Conservation (phyloP, 768 basidiomycete genomes). For the Xerocomellus dryophilus region DNA sequence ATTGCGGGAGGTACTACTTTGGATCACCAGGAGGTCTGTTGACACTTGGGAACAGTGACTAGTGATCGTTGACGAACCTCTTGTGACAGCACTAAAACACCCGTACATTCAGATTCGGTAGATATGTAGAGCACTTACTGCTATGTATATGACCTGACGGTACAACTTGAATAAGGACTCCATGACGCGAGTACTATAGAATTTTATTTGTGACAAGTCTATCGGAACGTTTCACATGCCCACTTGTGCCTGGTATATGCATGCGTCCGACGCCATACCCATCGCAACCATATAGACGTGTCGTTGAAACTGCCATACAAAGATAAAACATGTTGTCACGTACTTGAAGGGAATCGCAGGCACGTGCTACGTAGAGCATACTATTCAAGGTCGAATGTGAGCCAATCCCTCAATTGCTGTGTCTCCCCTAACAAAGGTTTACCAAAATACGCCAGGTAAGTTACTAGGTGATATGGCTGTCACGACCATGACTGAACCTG, state of each 20-base stretch:
- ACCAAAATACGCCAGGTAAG: background rate
- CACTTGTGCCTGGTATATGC: background rate
- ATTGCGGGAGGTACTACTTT: background rate
- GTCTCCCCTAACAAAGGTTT: background rate
- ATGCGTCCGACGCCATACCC: background rate
- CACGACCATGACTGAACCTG: background rate
- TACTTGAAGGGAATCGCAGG: background rate
- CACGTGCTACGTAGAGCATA: too few species aligned
- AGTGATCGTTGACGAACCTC: background rate
- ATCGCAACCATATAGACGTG: background rate
- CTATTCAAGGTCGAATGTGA: background rate
- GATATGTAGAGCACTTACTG: too few species aligned
- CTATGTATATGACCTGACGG: too few species aligned
- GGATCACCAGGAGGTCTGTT: background rate
- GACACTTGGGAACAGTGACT: background rate
- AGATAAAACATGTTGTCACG: background rate
- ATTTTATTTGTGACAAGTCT: background rate
- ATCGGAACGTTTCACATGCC: background rate
- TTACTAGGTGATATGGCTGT: background rate
- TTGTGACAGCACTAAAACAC: background rate
- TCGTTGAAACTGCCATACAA: background rate
- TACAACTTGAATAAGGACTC: background rate
- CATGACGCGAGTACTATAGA: background rate
- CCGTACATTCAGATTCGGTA: background rate
- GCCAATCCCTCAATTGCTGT: background rate